Conservation (phyloP, 768 basidiomycete species). For the Tulasnella calospora region DNA sequence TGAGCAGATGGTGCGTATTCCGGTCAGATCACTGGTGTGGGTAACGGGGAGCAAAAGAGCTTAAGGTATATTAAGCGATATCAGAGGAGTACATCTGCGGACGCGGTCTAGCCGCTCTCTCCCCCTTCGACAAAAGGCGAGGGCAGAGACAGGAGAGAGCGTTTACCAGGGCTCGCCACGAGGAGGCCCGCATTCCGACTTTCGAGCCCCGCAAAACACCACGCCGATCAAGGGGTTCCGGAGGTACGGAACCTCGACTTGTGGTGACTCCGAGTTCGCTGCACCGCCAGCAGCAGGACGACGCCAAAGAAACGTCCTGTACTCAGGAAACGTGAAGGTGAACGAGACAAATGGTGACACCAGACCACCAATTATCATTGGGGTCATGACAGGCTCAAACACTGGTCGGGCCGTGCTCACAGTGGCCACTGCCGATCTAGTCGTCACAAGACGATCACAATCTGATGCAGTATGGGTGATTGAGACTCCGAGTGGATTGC, state of each 20-base stretch:
- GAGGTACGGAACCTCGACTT: not conserved
- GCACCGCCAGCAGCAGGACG: not conserved
- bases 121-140: too few species aligned
- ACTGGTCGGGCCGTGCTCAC: not conserved
- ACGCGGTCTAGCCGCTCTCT: not conserved
- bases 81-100: too few species aligned
- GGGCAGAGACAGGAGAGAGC: too few species aligned
- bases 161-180: not conserved
- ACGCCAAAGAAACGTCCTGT: not conserved
- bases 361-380: too few species aligned
- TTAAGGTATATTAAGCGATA: too few species aligned
- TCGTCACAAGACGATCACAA: not conserved
- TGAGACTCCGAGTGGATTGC: not conserved
- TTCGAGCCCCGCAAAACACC: not conserved
- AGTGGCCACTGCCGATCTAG: not conserved
- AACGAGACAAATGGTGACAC: not conserved
- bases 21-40: too few species aligned
- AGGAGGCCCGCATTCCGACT: constrained; percentile 9
- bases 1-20: too few species aligned
- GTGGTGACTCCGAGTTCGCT: not conserved
- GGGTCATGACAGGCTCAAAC: not conserved
- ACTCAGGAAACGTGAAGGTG: not conserved
- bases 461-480: not conserved
- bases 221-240: not conserved
- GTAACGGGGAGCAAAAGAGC: too few species aligned